Conservation (phyloP, 257 asterid genomes). For the Nicotiana tomentosiformis region DNA sequence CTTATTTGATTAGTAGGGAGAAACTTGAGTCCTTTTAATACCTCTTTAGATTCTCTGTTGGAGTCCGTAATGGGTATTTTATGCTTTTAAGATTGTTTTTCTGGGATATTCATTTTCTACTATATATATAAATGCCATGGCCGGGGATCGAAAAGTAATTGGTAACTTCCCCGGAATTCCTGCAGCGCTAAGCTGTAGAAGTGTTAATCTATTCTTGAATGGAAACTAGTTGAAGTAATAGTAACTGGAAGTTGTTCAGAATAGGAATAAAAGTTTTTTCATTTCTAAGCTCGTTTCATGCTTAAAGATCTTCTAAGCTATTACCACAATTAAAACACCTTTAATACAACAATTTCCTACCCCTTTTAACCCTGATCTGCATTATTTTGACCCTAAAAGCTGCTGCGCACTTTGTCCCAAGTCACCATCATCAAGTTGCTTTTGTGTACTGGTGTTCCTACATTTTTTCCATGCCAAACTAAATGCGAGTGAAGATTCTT, state of each 20-base stretch:
- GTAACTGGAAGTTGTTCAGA: not conserved
- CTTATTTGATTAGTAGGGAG: not conserved
- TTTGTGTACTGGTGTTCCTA: not conserved
- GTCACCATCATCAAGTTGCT: conserved; percentile 1
- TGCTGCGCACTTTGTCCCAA: not conserved
- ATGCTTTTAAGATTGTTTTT: not conserved
- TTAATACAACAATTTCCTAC: not conserved
- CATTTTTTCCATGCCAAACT: not conserved
- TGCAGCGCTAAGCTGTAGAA: not conserved
- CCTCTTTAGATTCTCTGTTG: not conserved
- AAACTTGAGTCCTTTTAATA: not conserved
- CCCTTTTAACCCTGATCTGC: not conserved
- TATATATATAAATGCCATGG: not conserved
- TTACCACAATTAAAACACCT: not conserved
- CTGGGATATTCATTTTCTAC: not conserved
- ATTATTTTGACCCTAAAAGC: not conserved
- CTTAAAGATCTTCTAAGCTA: not conserved
- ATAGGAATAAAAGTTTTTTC: not conserved
- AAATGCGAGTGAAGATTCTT: not conserved
- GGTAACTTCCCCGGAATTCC: not conserved
- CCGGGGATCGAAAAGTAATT: not conserved
- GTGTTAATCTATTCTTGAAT: not conserved
- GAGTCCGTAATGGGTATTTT: not conserved
- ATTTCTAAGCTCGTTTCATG: not conserved
- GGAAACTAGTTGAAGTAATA: not conserved